phyloP scores from a whole-genome alignment of 176 grass and related monocot species.

The Carex parvula region DNA sequence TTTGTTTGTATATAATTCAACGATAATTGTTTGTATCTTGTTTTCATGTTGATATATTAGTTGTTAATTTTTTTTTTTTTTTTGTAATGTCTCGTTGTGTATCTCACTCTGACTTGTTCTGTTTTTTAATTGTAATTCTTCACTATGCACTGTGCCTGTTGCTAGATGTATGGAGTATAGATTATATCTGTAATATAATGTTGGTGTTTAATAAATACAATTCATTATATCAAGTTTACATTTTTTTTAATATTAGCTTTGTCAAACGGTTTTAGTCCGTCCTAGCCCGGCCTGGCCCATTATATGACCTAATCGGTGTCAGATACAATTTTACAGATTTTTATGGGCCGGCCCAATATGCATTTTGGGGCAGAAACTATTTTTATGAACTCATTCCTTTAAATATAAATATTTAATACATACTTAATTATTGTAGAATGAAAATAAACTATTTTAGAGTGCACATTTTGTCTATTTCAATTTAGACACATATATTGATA shows the following conservation, averaged over 20 bases:
- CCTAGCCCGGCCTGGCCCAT: background rate
- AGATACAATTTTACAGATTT: background rate
- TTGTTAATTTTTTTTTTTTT: background rate
- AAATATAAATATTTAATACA: too few relatives aligned
- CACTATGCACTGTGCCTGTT: background rate
- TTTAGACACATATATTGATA: too few relatives aligned
- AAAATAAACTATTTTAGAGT: too few relatives aligned
- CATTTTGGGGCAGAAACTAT: background rate
- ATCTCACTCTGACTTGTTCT: background rate
- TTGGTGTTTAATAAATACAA: background rate
- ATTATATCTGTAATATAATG: too few relatives aligned
- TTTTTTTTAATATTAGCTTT: background rate
- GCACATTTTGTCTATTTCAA: too few relatives aligned
- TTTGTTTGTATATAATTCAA: slow-evolving; percentile 3
- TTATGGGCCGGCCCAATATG: background rate
- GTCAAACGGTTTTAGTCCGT: background rate
- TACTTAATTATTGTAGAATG: too few relatives aligned
- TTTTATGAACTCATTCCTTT: too few relatives aligned
- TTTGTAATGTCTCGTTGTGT: background rate
- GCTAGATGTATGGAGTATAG: background rate
- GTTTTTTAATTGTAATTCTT: background rate
- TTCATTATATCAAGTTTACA: background rate
- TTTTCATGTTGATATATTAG: background rate
- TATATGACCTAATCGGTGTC: background rate
- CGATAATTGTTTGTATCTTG: background rate